Percentiles rank a stretch among this genome's conserved stretches.
phyloP scores from a whole-genome alignment of 1,284 basidiomycete species.

The Ceraceosorus guamensis region DNA sequence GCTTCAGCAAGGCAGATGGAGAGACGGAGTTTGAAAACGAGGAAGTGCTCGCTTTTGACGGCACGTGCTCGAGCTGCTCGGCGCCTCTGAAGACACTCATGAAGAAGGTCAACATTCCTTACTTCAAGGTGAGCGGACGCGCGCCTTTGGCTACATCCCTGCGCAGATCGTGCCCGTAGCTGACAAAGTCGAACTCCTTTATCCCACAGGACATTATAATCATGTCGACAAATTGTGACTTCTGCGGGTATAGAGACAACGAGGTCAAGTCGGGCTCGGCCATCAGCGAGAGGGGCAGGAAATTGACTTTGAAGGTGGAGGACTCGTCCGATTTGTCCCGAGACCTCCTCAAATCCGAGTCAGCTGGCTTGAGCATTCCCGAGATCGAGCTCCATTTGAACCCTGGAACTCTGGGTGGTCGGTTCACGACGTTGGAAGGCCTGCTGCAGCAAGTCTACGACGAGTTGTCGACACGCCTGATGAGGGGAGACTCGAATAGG shows the following conservation, averaged over 20 bases:
- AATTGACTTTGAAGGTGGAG: conserved; percentile 79
- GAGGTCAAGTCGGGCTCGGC: conserved; percentile 92
- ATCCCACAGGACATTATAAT: conserved; percentile 77
- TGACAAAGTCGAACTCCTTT: no score
- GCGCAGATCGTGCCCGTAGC: no score
- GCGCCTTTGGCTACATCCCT: no score
- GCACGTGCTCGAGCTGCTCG: conserved; percentile 80
- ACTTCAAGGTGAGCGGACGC: conserved; percentile 67
- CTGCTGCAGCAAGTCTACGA: conserved; percentile 91
- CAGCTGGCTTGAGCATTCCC: conserved; percentile 80
- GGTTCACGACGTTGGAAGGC: conserved; percentile 96
- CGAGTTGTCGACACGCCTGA: conserved; percentile 82
- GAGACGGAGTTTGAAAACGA: conserved; percentile 57
- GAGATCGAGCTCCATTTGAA: conserved; percentile 90
- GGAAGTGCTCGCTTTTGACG: conserved; percentile 83
- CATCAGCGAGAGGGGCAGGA: conserved; percentile 76
- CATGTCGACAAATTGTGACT: conserved; percentile 96
- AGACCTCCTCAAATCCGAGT: conserved; percentile 66
- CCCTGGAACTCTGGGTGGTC: conserved; percentile 90
- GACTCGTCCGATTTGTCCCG: conserved; percentile 88
- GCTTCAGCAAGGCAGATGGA: conserved; percentile 40
- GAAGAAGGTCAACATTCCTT: conserved; percentile 95
- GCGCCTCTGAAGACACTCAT: conserved; percentile 77
- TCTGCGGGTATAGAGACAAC: conserved; percentile 92
- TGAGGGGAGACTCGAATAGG: conserved; percentile 60